These are phyloP conservation scores for Zymoseptoria crescenta DNA, from an alignment of 2,329 filamentous ascomycete genomes.

Conservation along the genomic window DNA sequence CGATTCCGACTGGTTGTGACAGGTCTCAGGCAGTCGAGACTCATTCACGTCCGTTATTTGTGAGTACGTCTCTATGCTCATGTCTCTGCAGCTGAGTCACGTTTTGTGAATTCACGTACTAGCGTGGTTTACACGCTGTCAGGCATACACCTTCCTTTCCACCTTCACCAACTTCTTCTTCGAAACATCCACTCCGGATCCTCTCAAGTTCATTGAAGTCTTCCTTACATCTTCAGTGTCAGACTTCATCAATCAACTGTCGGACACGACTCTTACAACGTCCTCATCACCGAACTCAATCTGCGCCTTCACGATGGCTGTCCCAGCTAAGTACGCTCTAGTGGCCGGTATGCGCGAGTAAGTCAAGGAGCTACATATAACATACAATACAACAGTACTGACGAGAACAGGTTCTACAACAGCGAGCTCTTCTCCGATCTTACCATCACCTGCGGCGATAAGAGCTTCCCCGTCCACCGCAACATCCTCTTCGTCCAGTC, in stretches of 20 bases:
- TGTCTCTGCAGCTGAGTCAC: neutral
- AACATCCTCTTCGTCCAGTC: slow-evolving; percentile 36
- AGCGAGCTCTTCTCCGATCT: slow-evolving; percentile 34
- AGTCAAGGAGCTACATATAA: neutral
- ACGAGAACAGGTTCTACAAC: slow-evolving; percentile 3
- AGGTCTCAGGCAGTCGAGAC: neutral
- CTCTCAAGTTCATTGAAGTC: neutral
- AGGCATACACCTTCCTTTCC: neutral
- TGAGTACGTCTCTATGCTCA: neutral
- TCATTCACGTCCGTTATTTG: neutral
- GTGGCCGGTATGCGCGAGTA: neutral
- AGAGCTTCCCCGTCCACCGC: slow-evolving; percentile 36
- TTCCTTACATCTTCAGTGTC: neutral
- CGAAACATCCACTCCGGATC: neutral
- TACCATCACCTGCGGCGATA: slow-evolving; percentile 33
- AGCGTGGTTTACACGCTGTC: neutral
- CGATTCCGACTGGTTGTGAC: neutral
- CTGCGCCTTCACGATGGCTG: neutral
- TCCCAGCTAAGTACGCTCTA: neutral
- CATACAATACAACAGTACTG: no score
- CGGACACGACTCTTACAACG: no score
- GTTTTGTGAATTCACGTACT: neutral
- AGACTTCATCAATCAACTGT: no score
- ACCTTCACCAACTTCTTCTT: neutral
- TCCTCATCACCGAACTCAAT: no score